Percentiles rank a stretch among this genome's conserved stretches.
Evolutionary conservation across 345 rosid genomes (phyloP).

Genomic region (Stellera chamaejasme): DNA sequence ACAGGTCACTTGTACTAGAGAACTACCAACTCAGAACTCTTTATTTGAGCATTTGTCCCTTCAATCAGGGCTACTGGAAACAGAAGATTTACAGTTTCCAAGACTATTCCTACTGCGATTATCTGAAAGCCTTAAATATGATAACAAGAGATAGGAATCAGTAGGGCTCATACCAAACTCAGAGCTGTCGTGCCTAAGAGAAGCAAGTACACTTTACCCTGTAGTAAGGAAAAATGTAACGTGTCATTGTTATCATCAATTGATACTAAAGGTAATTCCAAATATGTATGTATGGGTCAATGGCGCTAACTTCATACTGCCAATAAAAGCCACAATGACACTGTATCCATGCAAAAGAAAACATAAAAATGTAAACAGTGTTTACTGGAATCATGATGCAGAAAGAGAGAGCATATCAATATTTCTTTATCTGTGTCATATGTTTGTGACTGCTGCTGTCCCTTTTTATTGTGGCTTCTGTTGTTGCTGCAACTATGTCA

Average conservation of each 20-base stretch:
- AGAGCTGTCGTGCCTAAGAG: constrained; percentile 91
- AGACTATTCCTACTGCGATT: not conserved
- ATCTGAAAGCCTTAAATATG: not conserved
- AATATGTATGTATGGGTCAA: not conserved
- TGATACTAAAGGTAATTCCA: not conserved
- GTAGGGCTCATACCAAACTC: constrained; percentile 45
- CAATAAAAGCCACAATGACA: too few relatives aligned
- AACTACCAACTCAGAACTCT: not conserved
- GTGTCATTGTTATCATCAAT: not conserved
- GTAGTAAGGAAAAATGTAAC: constrained; percentile 8
- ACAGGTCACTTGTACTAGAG: too few relatives aligned
- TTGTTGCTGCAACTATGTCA: too few relatives aligned
- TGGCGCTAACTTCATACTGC: too few relatives aligned
- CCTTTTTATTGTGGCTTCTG: too few relatives aligned
- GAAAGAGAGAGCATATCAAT: not conserved
- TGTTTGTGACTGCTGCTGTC: too few relatives aligned
- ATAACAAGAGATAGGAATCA: not conserved
- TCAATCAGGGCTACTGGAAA: not conserved
- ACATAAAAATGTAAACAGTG: too few relatives aligned
- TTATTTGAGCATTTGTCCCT: not conserved
- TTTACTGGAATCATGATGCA: too few relatives aligned
- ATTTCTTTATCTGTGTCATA: not conserved
- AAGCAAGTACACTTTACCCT: constrained; percentile 71
- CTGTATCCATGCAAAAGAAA: too few relatives aligned
- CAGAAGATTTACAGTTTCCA: not conserved